Percentiles rank a stretch among this genome's conserved stretches.
Conservation (phyloP, 306 rosid genomes). For the Sphenostylis stenocarpa region DNA sequence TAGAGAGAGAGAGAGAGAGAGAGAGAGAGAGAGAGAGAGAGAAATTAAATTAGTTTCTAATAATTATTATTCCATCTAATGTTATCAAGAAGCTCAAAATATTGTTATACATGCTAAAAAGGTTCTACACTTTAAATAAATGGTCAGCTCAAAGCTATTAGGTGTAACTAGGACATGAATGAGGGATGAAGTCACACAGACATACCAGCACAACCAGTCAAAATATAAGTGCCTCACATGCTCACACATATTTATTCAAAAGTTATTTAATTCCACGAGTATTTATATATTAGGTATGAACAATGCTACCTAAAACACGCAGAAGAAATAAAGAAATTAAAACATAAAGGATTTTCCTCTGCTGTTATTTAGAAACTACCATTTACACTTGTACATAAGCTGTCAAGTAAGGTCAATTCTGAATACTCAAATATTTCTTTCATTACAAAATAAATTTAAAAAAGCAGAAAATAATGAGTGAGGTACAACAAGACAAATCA, state of each 20-base stretch:
- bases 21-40: too few species aligned
- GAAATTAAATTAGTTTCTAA: neutral
- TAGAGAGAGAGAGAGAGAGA: too few species aligned
- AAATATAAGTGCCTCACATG: neutral
- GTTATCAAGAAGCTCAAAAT: neutral
- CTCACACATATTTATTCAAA: neutral
- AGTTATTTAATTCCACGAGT: neutral
- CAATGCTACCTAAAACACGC: neutral
- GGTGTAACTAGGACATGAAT: neutral
- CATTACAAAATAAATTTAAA: neutral
- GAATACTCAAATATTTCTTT: neutral
- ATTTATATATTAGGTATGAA: neutral
- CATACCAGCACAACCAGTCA: neutral
- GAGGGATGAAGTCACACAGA: neutral
- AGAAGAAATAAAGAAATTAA: neutral
- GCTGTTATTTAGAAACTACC: neutral
- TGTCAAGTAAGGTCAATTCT: neutral
- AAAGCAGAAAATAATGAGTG: neutral
- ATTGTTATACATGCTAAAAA: neutral
- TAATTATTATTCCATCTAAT: neutral
- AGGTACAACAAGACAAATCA: neutral
- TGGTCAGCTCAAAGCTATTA: neutral
- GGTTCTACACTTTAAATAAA: neutral
- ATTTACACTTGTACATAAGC: neutral
- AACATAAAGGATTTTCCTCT: neutral